A percentile compares a stretch with the other conserved stretches of the same genome.
Evolutionary conservation across 1,284 basidiomycete genomes (phyloP).

Genomic region (Marasmius oreades): DNA sequence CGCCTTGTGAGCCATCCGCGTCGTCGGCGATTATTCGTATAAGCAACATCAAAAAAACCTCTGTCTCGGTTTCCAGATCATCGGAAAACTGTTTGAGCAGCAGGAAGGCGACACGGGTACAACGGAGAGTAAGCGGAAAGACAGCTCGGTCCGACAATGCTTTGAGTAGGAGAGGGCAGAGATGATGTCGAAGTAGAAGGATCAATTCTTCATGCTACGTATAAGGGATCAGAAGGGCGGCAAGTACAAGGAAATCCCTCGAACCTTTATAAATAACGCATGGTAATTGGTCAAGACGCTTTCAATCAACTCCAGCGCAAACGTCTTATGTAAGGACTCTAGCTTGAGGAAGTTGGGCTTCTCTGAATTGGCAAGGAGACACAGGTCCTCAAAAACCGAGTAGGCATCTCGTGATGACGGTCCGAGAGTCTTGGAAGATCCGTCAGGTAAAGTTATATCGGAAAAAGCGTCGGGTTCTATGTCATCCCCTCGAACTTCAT

Average conservation of each 20-base stretch:
- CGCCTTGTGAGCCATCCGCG: conserved; percentile 32
- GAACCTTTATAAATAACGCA: conserved; percentile 77
- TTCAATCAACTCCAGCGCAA: conserved; percentile 94
- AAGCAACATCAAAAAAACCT: conserved; percentile 81
- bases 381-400: conserved; percentile 86
- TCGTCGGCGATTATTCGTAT: conserved; percentile 80
- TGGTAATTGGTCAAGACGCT: conserved; percentile 96
- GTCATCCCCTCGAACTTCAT: conserved; percentile 64
- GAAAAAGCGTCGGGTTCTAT: conserved; percentile 27
- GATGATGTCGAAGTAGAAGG: conserved; percentile 80
- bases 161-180: conserved; percentile 88
- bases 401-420: conserved; percentile 87
- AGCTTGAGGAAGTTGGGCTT: conserved; percentile 82
- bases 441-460: conserved; percentile 59
- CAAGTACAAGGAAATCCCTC: background rate
- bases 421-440: conserved; percentile 57
- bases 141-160: conserved; percentile 78
- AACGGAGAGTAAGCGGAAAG: conserved; percentile 88
- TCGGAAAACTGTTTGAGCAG: conserved; percentile 88
- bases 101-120: conserved; percentile 90
- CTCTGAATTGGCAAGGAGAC: conserved; percentile 82
- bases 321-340: conserved; percentile 87
- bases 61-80: conserved; percentile 77
- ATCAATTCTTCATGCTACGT: conserved; percentile 78
- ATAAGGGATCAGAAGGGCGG: background rate